Conservation (phyloP, 768 basidiomycete genomes). For the Macrocybe gigantea region DNA sequence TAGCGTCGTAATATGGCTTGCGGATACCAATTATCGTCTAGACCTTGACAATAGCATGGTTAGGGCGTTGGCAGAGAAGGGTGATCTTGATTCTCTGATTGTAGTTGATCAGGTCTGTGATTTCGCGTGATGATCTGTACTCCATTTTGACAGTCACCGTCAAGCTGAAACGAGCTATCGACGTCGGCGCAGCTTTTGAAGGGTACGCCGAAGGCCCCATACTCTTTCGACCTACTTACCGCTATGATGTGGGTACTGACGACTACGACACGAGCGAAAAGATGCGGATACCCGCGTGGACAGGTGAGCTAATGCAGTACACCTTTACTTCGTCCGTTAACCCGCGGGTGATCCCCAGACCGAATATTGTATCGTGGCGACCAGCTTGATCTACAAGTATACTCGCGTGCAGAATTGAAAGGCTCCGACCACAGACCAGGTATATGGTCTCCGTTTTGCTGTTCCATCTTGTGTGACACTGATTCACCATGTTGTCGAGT, state of each 20-base stretch:
- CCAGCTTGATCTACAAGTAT: constrained; percentile 66
- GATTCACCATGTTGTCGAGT: constrained; percentile 41
- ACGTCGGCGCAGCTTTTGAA: constrained; percentile 64
- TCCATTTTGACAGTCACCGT: constrained; percentile 3
- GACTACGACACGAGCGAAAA: constrained; percentile 95
- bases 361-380: constrained; percentile 84
- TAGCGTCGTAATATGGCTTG: constrained; percentile 91
- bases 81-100: constrained; percentile 69
- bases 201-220: constrained; percentile 89
- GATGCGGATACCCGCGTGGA: constrained; percentile 95
- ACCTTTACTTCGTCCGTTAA: neutral
- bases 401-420: constrained; percentile 78
- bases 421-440: constrained; percentile 97
- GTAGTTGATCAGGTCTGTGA: constrained; percentile 77
- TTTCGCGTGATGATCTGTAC: neutral
- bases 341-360: constrained; percentile 44
- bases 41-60: constrained; percentile 81
- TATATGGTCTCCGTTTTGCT: constrained; percentile 19
- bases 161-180: constrained; percentile 72
- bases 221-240: constrained; percentile 92
- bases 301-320: constrained; percentile 46
- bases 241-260: constrained; percentile 79
- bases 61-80: constrained; percentile 53
- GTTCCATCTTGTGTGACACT: neutral
- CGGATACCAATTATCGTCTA: constrained; percentile 94